phyloP scores from a whole-genome alignment of 768 basidiomycete genomes.

The Psilocybe azurescens region DNA sequence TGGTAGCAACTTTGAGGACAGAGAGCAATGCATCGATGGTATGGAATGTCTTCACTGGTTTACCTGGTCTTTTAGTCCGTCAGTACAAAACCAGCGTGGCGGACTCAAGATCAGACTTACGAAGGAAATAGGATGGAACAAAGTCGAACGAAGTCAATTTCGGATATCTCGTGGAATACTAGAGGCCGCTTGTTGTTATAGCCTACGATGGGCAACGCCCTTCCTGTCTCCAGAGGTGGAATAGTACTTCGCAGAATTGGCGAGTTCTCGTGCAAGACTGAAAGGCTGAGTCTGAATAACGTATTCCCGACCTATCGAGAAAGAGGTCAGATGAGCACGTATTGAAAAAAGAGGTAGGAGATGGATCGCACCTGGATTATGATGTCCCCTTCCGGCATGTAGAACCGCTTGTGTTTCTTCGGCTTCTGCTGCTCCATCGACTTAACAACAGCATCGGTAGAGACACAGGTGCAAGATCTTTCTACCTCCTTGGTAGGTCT shows the following conservation, averaged over 20 bases:
- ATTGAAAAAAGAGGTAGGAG: not conserved
- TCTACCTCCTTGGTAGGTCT: not conserved
- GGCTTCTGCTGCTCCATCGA: conserved; percentile 3
- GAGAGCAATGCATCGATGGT: conserved; percentile 37
- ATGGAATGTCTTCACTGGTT: conserved; percentile 22
- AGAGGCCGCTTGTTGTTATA: conserved; percentile 41
- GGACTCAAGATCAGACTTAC: conserved; percentile 34
- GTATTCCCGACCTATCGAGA: conserved; percentile 54
- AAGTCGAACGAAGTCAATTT: conserved; percentile 55
- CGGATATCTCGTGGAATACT: conserved; percentile 47
- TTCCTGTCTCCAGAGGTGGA: conserved; percentile 36
- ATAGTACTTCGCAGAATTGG: conserved; percentile 34
- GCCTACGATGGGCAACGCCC: conserved; percentile 22
- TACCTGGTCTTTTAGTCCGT: conserved; percentile 11
- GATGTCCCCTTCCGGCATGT: conserved; percentile 35
- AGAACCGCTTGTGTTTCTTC: conserved; percentile 34
- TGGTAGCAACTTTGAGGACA: conserved; percentile 39
- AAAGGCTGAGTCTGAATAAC: conserved; percentile 54
- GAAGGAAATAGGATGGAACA: conserved; percentile 60
- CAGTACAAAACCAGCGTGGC: not conserved
- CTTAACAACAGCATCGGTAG: not conserved
- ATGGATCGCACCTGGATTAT: conserved; percentile 33
- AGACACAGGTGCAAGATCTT: not conserved
- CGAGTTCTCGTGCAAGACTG: conserved; percentile 45
- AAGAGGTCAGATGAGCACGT: not conserved